Base-by-base conservation (phyloP, 768 basidiomycete species). In the Suillus clintonianus region DNA sequence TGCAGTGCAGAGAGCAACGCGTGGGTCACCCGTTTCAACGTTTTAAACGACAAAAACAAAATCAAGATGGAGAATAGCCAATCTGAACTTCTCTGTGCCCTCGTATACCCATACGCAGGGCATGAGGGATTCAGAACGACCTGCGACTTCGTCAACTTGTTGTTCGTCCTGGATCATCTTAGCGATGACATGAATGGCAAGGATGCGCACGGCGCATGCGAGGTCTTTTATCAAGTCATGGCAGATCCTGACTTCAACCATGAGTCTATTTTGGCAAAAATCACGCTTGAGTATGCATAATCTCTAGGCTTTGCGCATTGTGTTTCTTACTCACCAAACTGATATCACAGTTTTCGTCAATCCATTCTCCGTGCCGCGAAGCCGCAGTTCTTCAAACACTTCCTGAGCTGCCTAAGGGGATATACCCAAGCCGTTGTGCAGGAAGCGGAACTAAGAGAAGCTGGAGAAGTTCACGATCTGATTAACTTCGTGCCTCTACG, bases 111-210 rank as follows among this genome's bases (percentile, higher is more conserved):
- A 15, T 88, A 85, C 71, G 85, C 87, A 43, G 82, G 79, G 47
- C 81, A 81, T 64, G 86, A 88, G 63, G 78, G 85, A 69, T 82
- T 88, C 64, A 80, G 87, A 62, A 87, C 85, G 0, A 81, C 78
- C 53, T 89, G 88, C 70, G 88, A 89, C 74, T 86, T 88, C 64
- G 80, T 85, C 67, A 88, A 89, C 67, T 73, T 86, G 5, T 79
- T 89, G 32, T 89, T 89, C 73, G 84, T 87, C 59, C 78, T 89
- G 54, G 88, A 89, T 72, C 87, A 90, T 70, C 79, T 87, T 41
- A 89, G 85, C 71, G 88, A 89, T 67, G 87, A 88, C 60, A 88
- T 88, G 71, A 81, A 76, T 67, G 85, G 84, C 42, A 74, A 77
- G 60, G 88, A 85, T 56, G 88, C 86, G 37, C 77, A 77, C 32